A percentile compares a stretch with the other conserved stretches of the same genome.
Evolutionary conservation across 2,329 filamentous ascomycete genomes (phyloP).

Genomic region (Karstenula rhodostoma): DNA sequence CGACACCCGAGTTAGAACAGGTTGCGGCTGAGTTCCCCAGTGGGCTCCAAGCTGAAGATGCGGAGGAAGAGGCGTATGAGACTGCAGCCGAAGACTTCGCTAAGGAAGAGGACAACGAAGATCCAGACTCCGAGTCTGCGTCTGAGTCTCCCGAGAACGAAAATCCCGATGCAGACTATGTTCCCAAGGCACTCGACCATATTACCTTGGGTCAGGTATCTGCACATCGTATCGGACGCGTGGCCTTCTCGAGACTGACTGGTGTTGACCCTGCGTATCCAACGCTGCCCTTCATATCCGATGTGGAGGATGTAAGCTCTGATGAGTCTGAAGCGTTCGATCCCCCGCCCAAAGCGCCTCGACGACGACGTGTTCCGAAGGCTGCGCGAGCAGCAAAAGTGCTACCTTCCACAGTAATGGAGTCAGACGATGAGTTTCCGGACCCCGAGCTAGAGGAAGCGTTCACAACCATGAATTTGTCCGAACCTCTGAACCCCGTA

Average conservation of each 20-base stretch:
- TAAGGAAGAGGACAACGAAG: slow-evolving; percentile 34
- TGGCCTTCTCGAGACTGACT: slow-evolving; percentile 26
- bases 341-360: slow-evolving; percentile 15
- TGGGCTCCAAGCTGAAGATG: slow-evolving; percentile 21
- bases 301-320: slow-evolving; percentile 2
- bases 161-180: slow-evolving; percentile 22
- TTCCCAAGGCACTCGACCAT: slow-evolving; percentile 4
- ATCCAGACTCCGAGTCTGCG: slow-evolving; percentile 17
- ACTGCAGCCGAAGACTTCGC: slow-evolving; percentile 40
- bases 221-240: slow-evolving; percentile 30
- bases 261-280: slow-evolving; percentile 32
- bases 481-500: neutral
- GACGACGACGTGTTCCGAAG: neutral
- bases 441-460: slow-evolving; percentile 39
- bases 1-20: slow-evolving; percentile 18
- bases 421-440: slow-evolving; percentile 29
- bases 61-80: slow-evolving; percentile 46
- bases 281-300: slow-evolving; percentile 18
- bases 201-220: neutral
- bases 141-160: slow-evolving; percentile 9
- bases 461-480: slow-evolving; percentile 25
- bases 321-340: slow-evolving; percentile 16
- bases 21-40: slow-evolving; percentile 18
- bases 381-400: neutral
- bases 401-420: neutral